Base-by-base conservation (phyloP, 208 protist genomes). In the Trypanosoma melophagium region DNA sequence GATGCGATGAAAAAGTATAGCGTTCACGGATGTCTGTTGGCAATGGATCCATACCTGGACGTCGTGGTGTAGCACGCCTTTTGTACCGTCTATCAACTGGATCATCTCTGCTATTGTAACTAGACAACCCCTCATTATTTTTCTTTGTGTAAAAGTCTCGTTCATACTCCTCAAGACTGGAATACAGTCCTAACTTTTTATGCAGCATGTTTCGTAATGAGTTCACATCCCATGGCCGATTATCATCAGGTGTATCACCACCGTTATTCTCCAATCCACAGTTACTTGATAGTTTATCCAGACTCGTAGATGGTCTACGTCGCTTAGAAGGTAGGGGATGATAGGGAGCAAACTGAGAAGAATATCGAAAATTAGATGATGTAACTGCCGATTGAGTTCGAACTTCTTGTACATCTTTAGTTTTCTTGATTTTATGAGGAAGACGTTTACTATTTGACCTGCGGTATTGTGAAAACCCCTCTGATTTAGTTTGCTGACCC, bases 191-290 rank as follows among this genome's bases (percentile, higher is more conserved):
- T 19, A 73, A 49, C 50, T 73, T 72, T 24, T 58, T 67, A n/a
- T 55, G 45, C 25, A 74, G 53, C 40, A 81, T 35, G 7, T 57
- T 53, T 24, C 62, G 70, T 12, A 70, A 51, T 25, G 58, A 45
- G 35, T 24, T 42, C 13, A 71, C 59, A 49, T 75, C 66, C 70
- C 69, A 74, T 7, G 64, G 66, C 66, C 70, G 65, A 9, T 47
- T 50, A 24, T 70, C 58, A 13, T 8, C 54, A 16, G 55, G 24
- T 24, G 13, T 0, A 31, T 35, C 28, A 35, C 17, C 12, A 25
- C 9, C 28, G 38, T 28, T 12, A 28, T 38, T 45, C 7, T 28
- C 12, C 3, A 14, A 0, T 3, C n/a, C 2, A 22, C 14, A 35
- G 24, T 41, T 16, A 40, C 41, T 42, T 50, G 40, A 14, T 28